phyloP scores from a whole-genome alignment of 179 eudicot genomes.

The Corrigiola litoralis region DNA sequence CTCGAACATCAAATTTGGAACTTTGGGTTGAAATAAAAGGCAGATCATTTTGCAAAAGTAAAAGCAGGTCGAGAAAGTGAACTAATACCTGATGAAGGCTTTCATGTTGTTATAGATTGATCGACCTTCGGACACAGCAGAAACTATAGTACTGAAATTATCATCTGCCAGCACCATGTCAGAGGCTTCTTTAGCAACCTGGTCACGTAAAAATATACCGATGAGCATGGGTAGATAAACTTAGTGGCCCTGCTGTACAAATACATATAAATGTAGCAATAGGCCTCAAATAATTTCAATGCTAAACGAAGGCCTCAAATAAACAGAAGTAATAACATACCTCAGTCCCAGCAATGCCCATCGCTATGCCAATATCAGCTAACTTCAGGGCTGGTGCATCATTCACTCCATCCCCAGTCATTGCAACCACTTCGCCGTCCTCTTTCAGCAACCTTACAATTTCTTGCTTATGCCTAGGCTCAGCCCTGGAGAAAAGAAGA shows the following conservation, averaged over 20 bases:
- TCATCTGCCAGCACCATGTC: conserved; percentile 98
- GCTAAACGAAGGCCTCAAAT: not conserved
- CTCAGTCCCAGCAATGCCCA: conserved; percentile 99
- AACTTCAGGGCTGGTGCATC: conserved; percentile 96
- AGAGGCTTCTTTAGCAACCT: conserved; percentile 99
- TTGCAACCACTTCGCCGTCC: conserved; percentile 97
- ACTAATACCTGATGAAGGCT: conserved; percentile 78
- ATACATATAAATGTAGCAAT: not conserved
- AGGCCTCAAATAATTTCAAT: not conserved
- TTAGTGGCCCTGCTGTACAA: no score
- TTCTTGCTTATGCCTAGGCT: conserved; percentile 52
- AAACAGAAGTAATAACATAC: conserved; percentile 28
- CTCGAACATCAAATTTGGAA: not conserved
- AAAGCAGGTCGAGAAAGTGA: not conserved
- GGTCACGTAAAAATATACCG: conserved; percentile 17
- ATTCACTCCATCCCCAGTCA: conserved; percentile 99
- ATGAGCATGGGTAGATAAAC: no score
- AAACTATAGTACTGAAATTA: conserved; percentile 92
- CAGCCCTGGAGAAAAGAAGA: conserved; percentile 51
- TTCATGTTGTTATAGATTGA: conserved; percentile 98
- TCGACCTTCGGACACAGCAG: conserved; percentile 97
- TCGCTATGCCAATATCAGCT: conserved; percentile 97
- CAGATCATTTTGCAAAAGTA: not conserved
- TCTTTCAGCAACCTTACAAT: conserved; percentile 58
- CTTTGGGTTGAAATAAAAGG: not conserved